phyloP scores from a whole-genome alignment of 331 rosid species.

The Dryas integrifolia region DNA sequence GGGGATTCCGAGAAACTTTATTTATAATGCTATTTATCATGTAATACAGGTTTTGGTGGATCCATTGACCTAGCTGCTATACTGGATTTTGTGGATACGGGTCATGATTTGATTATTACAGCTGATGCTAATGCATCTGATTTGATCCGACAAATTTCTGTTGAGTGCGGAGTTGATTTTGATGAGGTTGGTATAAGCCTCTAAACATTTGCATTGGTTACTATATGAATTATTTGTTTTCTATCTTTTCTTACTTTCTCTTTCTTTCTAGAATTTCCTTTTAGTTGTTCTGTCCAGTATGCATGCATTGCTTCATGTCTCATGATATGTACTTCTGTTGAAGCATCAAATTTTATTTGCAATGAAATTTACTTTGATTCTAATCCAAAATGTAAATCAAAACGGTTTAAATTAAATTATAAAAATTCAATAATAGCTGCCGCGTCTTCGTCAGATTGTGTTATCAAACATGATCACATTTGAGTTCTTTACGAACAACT shows the following conservation, averaged over 20 bases:
- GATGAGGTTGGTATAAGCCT: conserved; percentile 61
- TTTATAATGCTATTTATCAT: not conserved
- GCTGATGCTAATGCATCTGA: conserved; percentile 76
- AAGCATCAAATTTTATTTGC: not conserved
- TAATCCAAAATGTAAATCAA: not conserved
- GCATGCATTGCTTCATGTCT: not conserved
- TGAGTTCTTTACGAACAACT: not conserved
- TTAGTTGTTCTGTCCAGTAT: not conserved
- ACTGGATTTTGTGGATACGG: conserved; percentile 83
- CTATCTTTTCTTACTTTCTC: not conserved
- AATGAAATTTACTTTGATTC: not conserved
- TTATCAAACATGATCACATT: not conserved
- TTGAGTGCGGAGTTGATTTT: conserved; percentile 84
- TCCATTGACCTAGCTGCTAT: conserved; percentile 66
- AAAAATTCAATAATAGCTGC: no score
- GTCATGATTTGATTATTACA: conserved; percentile 74
- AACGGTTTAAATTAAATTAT: not conserved
- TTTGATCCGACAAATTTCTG: conserved; percentile 66
- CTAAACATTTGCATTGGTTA: not conserved
- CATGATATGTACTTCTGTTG: not conserved
- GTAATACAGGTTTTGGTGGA: conserved; percentile 75
- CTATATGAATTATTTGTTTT: not conserved
- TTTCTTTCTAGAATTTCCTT: not conserved
- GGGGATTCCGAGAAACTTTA: not conserved
- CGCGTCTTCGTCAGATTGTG: not conserved